Percentiles rank a stretch among this genome's conserved stretches.
These are phyloP conservation scores for Lactuca saligna DNA, from an alignment of 129 eudicot genomes.

Conservation along the genomic window DNA sequence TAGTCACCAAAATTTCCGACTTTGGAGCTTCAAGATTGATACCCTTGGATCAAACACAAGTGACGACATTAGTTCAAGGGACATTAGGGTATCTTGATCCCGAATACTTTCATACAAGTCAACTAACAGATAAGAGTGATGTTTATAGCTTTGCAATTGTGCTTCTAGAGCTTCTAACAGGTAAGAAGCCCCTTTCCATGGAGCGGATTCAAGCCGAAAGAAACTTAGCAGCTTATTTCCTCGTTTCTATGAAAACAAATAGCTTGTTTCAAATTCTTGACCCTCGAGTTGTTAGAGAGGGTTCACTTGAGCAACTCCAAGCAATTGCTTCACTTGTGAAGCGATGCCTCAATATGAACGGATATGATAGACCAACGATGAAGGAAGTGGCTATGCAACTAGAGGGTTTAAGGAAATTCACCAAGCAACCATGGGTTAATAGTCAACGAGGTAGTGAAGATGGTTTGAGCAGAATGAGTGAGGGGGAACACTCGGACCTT, in stretches of 20 bases:
- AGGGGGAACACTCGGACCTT: conserved; percentile 29
- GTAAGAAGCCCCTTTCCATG: conserved; percentile 37
- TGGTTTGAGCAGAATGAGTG: conserved; percentile 11
- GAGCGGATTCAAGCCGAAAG: conserved; percentile 37
- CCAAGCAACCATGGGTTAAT: conserved; percentile 37
- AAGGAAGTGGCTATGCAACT: conserved; percentile 52
- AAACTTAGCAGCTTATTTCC: conserved; percentile 41
- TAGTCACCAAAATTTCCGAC: conserved; percentile 36
- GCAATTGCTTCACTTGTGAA: conserved; percentile 35
- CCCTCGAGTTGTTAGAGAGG: conserved; percentile 34
- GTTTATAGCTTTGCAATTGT: conserved; percentile 50
- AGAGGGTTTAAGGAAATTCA: conserved; percentile 38
- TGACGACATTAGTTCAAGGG: conserved; percentile 54
- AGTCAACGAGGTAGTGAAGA: conserved; percentile 25
- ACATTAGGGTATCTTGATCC: conserved; percentile 67
- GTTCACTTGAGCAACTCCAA: conserved; percentile 40
- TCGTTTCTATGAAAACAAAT: conserved; percentile 38
- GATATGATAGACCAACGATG: conserved; percentile 51
- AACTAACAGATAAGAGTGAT: conserved; percentile 48
- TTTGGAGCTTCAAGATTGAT: conserved; percentile 54
- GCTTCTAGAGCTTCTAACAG: conserved; percentile 39
- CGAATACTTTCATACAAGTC: conserved; percentile 52
- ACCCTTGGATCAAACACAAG: conserved; percentile 42
- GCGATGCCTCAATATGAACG: conserved; percentile 39
- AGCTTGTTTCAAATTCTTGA: conserved; percentile 38